phyloP scores from a whole-genome alignment of 2,329 filamentous ascomycete species.

The Aspergillus brasiliensis region DNA sequence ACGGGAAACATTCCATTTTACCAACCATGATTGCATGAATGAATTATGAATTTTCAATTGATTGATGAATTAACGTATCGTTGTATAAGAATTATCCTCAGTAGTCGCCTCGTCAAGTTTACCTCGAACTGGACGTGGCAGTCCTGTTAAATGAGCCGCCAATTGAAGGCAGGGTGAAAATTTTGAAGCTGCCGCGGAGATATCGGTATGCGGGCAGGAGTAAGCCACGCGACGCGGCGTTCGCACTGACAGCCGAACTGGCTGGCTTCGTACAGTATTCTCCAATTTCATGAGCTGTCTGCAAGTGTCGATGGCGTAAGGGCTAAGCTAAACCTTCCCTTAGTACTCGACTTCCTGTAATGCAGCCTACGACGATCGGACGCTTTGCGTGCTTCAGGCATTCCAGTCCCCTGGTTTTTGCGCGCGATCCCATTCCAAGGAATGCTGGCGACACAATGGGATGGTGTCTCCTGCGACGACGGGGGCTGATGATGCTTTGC shows the following conservation, averaged over 20 bases:
- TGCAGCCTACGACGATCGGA: neutral
- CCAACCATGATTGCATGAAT: too few species aligned
- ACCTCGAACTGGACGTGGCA: too few species aligned
- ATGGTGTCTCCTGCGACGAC: neutral
- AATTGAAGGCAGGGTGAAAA: too few species aligned
- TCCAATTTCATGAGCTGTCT: too few species aligned
- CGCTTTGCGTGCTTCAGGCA: neutral
- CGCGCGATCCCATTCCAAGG: neutral
- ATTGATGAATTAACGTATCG: neutral
- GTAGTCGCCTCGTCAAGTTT: neutral
- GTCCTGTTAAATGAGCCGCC: too few species aligned
- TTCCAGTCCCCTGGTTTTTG: conserved; percentile 5
- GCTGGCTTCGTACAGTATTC: too few species aligned
- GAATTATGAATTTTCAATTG: neutral
- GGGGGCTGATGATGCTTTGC: neutral
- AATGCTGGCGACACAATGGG: neutral
- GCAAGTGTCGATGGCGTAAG: too few species aligned
- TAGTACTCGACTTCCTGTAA: neutral
- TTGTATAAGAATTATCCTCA: neutral
- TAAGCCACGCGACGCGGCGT: too few species aligned
- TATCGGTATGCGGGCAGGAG: too few species aligned
- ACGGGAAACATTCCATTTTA: conserved; percentile 56
- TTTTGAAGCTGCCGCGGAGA: too few species aligned
- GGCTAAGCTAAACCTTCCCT: neutral
- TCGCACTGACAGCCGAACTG: too few species aligned